Conservation (phyloP, 2,329 filamentous ascomycete species). For the Fusarium citri region DNA sequence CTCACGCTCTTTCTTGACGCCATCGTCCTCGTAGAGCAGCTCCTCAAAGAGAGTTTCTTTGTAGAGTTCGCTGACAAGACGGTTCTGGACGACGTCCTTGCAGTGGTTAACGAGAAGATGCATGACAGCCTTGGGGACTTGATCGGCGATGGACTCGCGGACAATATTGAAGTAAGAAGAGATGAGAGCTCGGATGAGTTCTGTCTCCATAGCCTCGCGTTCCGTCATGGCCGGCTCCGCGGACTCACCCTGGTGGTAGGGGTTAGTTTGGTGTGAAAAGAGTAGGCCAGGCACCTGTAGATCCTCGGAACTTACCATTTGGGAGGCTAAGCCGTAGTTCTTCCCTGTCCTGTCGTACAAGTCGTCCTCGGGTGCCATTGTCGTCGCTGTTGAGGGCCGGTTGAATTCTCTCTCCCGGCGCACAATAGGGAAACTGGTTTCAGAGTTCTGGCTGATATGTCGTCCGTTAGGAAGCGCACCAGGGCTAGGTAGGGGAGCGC, state of each 20-base stretch:
- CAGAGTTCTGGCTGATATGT: constrained; percentile 81
- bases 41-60: constrained; percentile 92
- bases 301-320: constrained; percentile 65
- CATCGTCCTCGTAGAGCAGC: constrained; percentile 95
- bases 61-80: constrained; percentile 94
- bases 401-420: constrained; percentile 73
- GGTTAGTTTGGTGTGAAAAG: constrained; percentile 37
- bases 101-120: constrained; percentile 98
- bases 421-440: constrained; percentile 86
- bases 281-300: constrained; percentile 18
- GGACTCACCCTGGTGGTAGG: constrained; percentile 61
- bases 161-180: constrained; percentile 99
- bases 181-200: constrained; percentile 95
- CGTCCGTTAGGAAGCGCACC: constrained; percentile 54
- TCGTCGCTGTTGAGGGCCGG: constrained; percentile 57
- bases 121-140: constrained; percentile 99
- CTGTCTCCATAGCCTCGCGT: constrained; percentile 95
- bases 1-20: constrained; percentile 95
- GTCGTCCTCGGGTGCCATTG: constrained; percentile 56
- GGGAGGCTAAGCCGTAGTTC: constrained; percentile 59
- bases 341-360: constrained; percentile 55
- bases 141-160: constrained; percentile 96
- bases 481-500: constrained; percentile 53
- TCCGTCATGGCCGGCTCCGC: constrained; percentile 92
- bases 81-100: constrained; percentile 97